A percentile compares a stretch with the other conserved stretches of the same genome.
Conservation (phyloP, 305 asterid species). For the Coffea humblotiana region DNA sequence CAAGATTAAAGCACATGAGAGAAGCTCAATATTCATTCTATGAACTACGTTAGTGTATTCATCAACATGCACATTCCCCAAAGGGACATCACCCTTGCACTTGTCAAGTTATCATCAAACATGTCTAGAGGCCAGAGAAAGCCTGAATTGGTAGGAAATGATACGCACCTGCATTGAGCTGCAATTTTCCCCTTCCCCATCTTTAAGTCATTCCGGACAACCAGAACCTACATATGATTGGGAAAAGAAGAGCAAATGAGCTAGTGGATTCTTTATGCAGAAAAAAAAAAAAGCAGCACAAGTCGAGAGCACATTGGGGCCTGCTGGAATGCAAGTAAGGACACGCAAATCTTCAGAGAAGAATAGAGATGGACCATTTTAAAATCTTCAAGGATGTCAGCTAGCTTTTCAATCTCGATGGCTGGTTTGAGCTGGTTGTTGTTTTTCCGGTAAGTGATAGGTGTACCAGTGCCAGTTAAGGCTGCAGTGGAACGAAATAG, state of each 20-base stretch:
- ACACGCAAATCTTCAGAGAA: background rate
- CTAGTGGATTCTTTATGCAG: background rate
- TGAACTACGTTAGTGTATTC: background rate
- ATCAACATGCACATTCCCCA: background rate
- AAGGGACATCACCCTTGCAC: background rate
- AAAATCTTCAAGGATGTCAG: slow-evolving; percentile 84
- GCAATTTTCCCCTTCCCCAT: slow-evolving; percentile 99
- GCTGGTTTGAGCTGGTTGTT: slow-evolving; percentile 54
- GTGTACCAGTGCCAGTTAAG: slow-evolving; percentile 19
- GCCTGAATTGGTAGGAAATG: background rate
- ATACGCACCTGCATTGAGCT: slow-evolving; percentile 89
- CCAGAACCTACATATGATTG: slow-evolving; percentile 70
- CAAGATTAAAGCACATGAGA: background rate
- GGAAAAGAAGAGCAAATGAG: slow-evolving; percentile 16
- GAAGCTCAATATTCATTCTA: background rate
- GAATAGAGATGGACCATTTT: slow-evolving; percentile 59
- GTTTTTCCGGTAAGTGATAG: slow-evolving; percentile 35
- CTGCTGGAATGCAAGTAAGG: background rate
- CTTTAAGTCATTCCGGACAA: slow-evolving; percentile 93
- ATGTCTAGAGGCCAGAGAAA: background rate
- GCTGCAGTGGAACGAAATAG: slow-evolving; percentile 21
- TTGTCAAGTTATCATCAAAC: background rate
- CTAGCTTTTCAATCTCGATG: slow-evolving; percentile 76
- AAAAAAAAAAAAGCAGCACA: background rate
- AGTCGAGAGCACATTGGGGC: background rate